Base-by-base conservation (phyloP, 2,329 filamentous ascomycete species). In the Diaporthe humulicola region DNA sequence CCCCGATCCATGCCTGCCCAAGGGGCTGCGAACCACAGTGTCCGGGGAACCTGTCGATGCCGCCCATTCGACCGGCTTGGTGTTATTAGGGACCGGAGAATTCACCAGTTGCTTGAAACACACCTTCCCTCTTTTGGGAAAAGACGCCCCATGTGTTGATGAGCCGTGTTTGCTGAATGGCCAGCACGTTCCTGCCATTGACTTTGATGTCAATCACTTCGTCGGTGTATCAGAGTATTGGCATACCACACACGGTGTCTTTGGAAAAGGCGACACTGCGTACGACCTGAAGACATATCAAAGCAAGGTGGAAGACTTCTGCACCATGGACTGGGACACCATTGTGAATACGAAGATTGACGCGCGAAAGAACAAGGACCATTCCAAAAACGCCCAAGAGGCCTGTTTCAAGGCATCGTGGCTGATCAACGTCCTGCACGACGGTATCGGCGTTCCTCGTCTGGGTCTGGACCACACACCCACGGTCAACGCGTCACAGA, bases 361-460 rank as follows among this genome's bases (percentile, higher is more conserved):
- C 14, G 81, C 83, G n/a, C 83, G 93, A 60, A 93, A 93, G 81
- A 96, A 94, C 76, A 91, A 91, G 74, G 91, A 94, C 77, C 95
- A 96, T 77, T 89, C 95, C 2, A 91, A 93, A 79, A 94, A 93
- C 67, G 96, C 96, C 7, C 90, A 93, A 77, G 93, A 98, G 81
- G 94, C 98, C 2, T 99, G 97, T 83, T 99, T 99, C 88, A 99
- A 99, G 83, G 96, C 97, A 0, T 97, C 95, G 7, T 99, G 97
- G 97, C 87, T 99, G 58, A 98, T 99, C 81, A 99, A 97, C 79
- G 93, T 99, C 80, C 88, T 99, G 5, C 96, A 99, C 80, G 95
- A 98, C 77, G 97, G 97, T 2, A 98, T 99, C 77, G 97, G 97
- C 0, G 92, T 99, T 70, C 97, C 97, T 7, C 90, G 96, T 69